Evolutionary conservation across 2,329 filamentous ascomycete genomes (phyloP).

Genomic region (Ophiostoma australiae): DNA sequence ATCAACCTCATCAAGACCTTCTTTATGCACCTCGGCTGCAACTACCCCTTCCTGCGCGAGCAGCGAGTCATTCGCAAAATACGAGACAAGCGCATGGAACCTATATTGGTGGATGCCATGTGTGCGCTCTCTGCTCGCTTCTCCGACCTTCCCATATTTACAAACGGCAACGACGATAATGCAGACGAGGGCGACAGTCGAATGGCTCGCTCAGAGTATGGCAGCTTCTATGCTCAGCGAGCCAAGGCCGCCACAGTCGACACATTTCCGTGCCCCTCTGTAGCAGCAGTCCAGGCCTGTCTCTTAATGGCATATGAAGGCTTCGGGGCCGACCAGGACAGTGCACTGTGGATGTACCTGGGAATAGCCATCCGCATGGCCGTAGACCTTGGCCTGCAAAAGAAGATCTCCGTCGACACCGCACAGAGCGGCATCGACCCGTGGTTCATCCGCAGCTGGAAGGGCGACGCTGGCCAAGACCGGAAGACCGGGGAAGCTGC

Average conservation of each 20-base stretch:
- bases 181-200: not conserved
- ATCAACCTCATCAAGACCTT: conserved; percentile 73
- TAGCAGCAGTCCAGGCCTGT: conserved; percentile 78
- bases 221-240: conserved; percentile 71
- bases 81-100: conserved; percentile 73
- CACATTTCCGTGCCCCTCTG: conserved; percentile 74
- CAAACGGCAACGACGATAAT: conserved; percentile 45
- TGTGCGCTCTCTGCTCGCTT: conserved; percentile 79
- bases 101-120: conserved; percentile 80
- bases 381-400: conserved; percentile 73
- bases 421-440: conserved; percentile 53
- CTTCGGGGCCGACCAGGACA: conserved; percentile 83
- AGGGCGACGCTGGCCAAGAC: not conserved
- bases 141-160: conserved; percentile 56
- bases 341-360: conserved; percentile 89
- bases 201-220: conserved; percentile 58
- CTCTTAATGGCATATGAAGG: conserved; percentile 82
- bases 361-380: conserved; percentile 68
- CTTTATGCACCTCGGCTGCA: conserved; percentile 77
- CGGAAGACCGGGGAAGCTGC: not conserved
- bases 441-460: conserved; percentile 35
- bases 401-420: conserved; percentile 63
- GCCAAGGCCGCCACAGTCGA: conserved; percentile 80
- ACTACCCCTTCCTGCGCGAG: conserved; percentile 74
- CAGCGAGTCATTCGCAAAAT: conserved; percentile 69